These are phyloP conservation scores for Hanseniaspora thailandica DNA, from an alignment of 805 yeast genomes.

Conservation along the genomic window DNA sequence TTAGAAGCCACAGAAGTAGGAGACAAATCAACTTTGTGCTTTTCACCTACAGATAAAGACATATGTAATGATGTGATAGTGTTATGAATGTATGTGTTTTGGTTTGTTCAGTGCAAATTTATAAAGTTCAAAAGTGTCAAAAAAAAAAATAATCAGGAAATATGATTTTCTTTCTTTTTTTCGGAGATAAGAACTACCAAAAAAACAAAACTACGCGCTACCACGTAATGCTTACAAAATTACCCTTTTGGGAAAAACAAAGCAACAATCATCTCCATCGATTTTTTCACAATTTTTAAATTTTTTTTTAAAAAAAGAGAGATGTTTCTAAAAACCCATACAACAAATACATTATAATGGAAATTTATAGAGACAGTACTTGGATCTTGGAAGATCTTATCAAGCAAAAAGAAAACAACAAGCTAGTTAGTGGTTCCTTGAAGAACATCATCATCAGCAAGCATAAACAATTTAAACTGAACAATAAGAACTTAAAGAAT, in stretches of 20 bases:
- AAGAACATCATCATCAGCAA: slow-evolving; percentile 43
- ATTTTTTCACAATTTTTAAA: too few species aligned
- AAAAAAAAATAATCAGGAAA: not conserved
- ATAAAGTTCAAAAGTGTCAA: not conserved
- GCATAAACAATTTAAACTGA: slow-evolving; percentile 36
- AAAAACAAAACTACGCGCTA: not conserved
- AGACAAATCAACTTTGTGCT: not conserved
- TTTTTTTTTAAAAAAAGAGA: too few species aligned
- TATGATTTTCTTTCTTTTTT: not conserved
- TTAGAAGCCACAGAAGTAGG: not conserved
- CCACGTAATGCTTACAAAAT: not conserved
- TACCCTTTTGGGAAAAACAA: not conserved
- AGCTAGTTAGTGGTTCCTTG: slow-evolving; percentile 39
- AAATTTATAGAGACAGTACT: slow-evolving; percentile 33
- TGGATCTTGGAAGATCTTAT: slow-evolving; percentile 30
- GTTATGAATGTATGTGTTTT: not conserved
- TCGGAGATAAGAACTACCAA: too few species aligned
- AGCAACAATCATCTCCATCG: too few species aligned
- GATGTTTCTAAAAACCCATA: not conserved
- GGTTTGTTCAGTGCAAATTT: not conserved
- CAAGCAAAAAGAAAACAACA: slow-evolving; percentile 19
- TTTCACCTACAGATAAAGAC: not conserved
- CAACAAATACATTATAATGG: slow-evolving; percentile 18
- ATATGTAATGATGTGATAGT: not conserved
- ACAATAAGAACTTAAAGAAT: slow-evolving; percentile 63